These are phyloP conservation scores for Chaetomidium leptoderma DNA, from an alignment of 495 filamentous ascomycete species.

Conservation along the genomic window DNA sequence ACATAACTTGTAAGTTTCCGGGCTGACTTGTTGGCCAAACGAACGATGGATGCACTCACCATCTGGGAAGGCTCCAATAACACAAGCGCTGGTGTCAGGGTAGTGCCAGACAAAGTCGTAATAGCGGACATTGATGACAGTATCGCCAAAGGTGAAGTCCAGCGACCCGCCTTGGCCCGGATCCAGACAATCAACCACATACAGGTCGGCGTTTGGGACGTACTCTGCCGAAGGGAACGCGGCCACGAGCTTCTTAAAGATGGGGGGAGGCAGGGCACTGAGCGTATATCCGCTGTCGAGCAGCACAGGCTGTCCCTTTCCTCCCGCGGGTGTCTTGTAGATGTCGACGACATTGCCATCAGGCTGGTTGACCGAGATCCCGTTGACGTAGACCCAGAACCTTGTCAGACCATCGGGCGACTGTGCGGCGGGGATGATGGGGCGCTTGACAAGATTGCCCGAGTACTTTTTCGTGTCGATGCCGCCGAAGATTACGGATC, in stretches of 20 bases:
- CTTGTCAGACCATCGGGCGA: constrained; percentile 21
- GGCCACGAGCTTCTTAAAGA: constrained; percentile 24
- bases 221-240: constrained; percentile 44
- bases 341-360: constrained; percentile 16
- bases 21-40: neutral
- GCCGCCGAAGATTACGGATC: constrained; percentile 70
- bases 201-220: constrained; percentile 47
- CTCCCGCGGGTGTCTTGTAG: constrained; percentile 10
- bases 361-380: constrained; percentile 22
- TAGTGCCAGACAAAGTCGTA: constrained; percentile 62
- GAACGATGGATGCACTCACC: constrained; percentile 7
- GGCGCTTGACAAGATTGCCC: constrained; percentile 55
- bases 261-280: constrained; percentile 20
- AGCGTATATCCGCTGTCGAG: constrained; percentile 28
- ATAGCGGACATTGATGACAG: constrained; percentile 49
- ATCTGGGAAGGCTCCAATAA: constrained; percentile 52
- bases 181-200: constrained; percentile 58
- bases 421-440: constrained; percentile 29
- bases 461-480: constrained; percentile 80
- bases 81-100: constrained; percentile 12
- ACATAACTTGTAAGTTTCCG: constrained; percentile 35
- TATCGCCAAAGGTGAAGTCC: constrained; percentile 55
- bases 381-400: constrained; percentile 20
- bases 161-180: constrained; percentile 52
- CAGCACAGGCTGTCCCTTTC: constrained; percentile 15